Conservation (phyloP, 2,329 filamentous ascomycete genomes). For the Colletotrichum limetticola region DNA sequence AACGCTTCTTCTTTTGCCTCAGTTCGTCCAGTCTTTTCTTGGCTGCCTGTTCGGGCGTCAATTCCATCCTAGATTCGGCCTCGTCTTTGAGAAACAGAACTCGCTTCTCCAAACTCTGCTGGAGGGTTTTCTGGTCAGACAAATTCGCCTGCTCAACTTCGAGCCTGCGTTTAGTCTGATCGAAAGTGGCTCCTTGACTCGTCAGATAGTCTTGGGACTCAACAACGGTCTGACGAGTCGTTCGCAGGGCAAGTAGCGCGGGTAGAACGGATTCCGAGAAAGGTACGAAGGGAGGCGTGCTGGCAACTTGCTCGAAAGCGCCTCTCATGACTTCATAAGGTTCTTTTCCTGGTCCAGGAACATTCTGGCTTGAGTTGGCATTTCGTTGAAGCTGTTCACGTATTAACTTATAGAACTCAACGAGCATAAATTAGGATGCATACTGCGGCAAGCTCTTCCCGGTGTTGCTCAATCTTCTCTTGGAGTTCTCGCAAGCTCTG, state of each 20-base stretch:
- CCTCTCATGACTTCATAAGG: conserved; percentile 64
- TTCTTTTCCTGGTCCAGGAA: conserved; percentile 28
- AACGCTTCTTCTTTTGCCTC: conserved; percentile 65
- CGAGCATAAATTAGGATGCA: neutral
- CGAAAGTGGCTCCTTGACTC: conserved; percentile 53
- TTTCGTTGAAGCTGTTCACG: conserved; percentile 36
- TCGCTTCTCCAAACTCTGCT: conserved; percentile 63
- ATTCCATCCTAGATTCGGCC: conserved; percentile 65
- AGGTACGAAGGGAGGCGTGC: conserved; percentile 73
- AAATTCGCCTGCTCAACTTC: conserved; percentile 62
- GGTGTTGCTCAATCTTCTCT: conserved; percentile 63
- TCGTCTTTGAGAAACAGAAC: conserved; percentile 69
- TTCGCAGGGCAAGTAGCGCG: conserved; percentile 76
- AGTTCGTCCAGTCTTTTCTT: conserved; percentile 72
- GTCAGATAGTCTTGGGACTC: conserved; percentile 72
- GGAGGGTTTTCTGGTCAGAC: conserved; percentile 66
- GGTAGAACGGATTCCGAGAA: conserved; percentile 75
- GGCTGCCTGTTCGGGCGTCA: conserved; percentile 70
- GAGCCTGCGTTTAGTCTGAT: conserved; percentile 57
- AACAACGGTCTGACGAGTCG: conserved; percentile 70
- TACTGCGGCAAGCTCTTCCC: conserved; percentile 53
- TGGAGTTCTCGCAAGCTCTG: conserved; percentile 76
- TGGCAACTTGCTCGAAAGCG: conserved; percentile 73
- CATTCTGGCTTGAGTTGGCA: conserved; percentile 9
- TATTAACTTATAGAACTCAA: neutral